Conservation (phyloP, 1,139 yeast genomes). For the Yamadazyma sp. region DNA sequence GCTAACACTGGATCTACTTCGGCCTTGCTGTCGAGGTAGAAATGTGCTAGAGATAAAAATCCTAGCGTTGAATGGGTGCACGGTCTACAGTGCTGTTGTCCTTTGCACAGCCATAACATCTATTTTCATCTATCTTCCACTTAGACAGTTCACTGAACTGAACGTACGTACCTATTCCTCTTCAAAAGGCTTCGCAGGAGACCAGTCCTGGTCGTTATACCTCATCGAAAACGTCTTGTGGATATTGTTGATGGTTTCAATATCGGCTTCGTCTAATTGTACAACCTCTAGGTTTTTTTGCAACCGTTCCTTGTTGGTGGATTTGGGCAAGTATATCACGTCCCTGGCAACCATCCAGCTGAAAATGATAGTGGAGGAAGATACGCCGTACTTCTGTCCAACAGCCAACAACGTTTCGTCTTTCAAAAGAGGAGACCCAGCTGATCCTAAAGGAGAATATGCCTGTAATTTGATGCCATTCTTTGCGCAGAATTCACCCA, state of each 20-base stretch:
- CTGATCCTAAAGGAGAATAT: slow-evolving; percentile 76
- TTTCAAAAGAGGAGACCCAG: slow-evolving; percentile 60
- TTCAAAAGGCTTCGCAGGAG: slow-evolving; percentile 18
- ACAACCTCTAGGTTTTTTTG: slow-evolving; percentile 54
- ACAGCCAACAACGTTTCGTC: slow-evolving; percentile 48
- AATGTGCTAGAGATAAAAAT: too few species aligned
- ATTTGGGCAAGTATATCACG: slow-evolving; percentile 72
- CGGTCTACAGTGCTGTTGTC: too few species aligned
- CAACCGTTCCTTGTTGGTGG: slow-evolving; percentile 60
- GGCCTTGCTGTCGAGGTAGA: too few species aligned
- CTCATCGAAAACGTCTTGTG: slow-evolving; percentile 48
- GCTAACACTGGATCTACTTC: too few species aligned
- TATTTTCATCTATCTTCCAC: too few species aligned
- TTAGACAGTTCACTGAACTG: too few species aligned
- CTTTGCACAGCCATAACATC: too few species aligned
- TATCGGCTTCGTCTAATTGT: slow-evolving; percentile 53
- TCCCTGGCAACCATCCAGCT: slow-evolving; percentile 74
- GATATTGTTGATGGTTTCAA: slow-evolving; percentile 46
- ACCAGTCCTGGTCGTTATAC: slow-evolving; percentile 44
- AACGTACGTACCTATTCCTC: too few species aligned
- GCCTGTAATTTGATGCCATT: slow-evolving; percentile 67
- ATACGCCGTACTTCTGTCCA: slow-evolving; percentile 55
- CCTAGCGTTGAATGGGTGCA: too few species aligned
- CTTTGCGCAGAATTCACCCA: slow-evolving; percentile 52
- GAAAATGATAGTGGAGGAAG: slow-evolving; percentile 62